Conservation (phyloP, 192 early-diverging fungal species). For the Coemansia biformis region DNA sequence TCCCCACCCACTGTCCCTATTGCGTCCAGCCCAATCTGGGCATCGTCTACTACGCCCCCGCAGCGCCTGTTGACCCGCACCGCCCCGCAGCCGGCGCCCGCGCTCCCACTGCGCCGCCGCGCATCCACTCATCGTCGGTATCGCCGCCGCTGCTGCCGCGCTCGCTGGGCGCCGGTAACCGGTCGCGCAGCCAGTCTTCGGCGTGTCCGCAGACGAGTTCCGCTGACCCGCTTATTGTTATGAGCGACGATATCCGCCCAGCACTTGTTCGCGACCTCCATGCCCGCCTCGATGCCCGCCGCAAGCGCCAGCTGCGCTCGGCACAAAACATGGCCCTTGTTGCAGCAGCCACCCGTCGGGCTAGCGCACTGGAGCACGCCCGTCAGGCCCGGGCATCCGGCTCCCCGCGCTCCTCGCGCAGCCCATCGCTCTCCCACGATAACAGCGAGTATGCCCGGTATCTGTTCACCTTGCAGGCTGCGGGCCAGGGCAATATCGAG, state of each 20-base stretch:
- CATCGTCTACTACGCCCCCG: conserved; percentile 62
- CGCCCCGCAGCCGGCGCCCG: background rate
- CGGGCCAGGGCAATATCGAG: conserved; percentile 69
- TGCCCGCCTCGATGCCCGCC: conserved; percentile 10
- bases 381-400: background rate
- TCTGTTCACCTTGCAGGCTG: conserved; percentile 66
- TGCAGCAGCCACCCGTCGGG: conserved; percentile 32
- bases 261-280: conserved; percentile 13
- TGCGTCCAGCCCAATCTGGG: conserved; percentile 85
- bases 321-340: conserved; percentile 35
- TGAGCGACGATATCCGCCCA: conserved; percentile 52
- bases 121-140: conserved; percentile 38
- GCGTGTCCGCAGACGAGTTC: no score
- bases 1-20: conserved; percentile 76
- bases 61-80: no score
- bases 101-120: background rate
- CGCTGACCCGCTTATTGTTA: conserved; percentile 46
- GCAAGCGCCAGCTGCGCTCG: conserved; percentile 20
- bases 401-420: background rate
- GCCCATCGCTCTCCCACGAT: background rate
- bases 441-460: conserved; percentile 54
- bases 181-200: conserved; percentile 41
- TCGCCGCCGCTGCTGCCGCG: background rate
- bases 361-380: conserved; percentile 14
- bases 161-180: background rate